phyloP scores from a whole-genome alignment of 225 moss, liverwort and hornwort genomes.

The Pseudoscleropodium purum region DNA sequence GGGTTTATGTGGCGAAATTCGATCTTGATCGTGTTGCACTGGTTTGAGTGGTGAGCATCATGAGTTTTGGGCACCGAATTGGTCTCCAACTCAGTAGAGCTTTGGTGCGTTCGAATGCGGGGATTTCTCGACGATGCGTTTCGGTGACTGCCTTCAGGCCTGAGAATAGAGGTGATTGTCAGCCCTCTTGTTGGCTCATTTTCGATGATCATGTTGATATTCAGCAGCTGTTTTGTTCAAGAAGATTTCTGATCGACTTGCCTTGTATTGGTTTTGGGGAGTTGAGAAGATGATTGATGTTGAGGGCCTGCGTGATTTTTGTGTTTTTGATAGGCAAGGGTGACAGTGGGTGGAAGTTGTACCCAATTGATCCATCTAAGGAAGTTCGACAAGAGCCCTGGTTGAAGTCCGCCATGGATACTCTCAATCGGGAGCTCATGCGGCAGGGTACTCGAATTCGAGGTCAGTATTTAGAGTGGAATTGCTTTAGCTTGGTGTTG shows the following conservation, averaged over 20 bases:
- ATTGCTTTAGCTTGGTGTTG: neutral
- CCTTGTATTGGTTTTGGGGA: neutral
- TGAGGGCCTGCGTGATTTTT: neutral
- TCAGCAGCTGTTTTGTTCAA: neutral
- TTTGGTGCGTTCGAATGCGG: slow-evolving; percentile 3
- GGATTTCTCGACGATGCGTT: slow-evolving; percentile 1
- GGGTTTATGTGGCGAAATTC: neutral
- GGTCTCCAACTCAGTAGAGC: slow-evolving; percentile 9
- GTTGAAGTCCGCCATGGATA: slow-evolving; percentile 50
- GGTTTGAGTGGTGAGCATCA: slow-evolving; percentile 4
- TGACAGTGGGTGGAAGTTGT: slow-evolving; percentile 18
- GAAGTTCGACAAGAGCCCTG: slow-evolving; percentile 39
- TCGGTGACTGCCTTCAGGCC: slow-evolving; percentile 18
- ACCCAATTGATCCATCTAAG: slow-evolving; percentile 19
- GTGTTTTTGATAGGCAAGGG: slow-evolving; percentile 10
- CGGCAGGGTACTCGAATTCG: slow-evolving; percentile 36
- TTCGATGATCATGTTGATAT: neutral
- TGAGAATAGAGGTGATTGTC: slow-evolving; percentile 12
- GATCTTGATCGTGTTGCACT: neutral
- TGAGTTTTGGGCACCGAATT: slow-evolving; percentile 24
- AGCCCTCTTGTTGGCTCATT: neutral
- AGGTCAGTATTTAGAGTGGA: slow-evolving; percentile 19
- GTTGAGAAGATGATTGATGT: neutral
- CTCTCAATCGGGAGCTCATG: slow-evolving; percentile 42
- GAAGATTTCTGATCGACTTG: neutral